Percentiles rank a stretch among this genome's conserved stretches.
phyloP scores from a whole-genome alignment of 2,329 filamentous ascomycete genomes.

The Exutisphaerella laricina region DNA sequence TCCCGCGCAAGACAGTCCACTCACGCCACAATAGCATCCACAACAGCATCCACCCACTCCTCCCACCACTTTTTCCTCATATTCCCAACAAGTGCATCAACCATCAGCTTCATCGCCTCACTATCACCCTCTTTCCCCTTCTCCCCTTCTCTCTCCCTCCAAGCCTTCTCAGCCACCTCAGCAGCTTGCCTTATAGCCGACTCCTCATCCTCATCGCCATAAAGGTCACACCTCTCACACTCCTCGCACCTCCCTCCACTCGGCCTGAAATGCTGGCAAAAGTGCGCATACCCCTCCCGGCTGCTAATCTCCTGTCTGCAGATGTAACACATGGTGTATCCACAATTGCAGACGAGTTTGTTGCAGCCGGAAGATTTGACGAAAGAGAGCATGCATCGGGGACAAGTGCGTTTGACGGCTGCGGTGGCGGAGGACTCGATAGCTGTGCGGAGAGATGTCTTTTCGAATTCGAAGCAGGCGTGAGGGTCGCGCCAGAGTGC shows the following conservation, averaged over 20 bases:
- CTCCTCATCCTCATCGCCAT: slow-evolving; percentile 46
- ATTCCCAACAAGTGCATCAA: slow-evolving; percentile 18
- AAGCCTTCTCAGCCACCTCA: slow-evolving; percentile 41
- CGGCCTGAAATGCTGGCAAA: slow-evolving; percentile 90
- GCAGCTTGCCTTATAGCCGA: slow-evolving; percentile 38
- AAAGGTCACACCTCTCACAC: slow-evolving; percentile 58
- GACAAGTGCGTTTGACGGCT: slow-evolving; percentile 91
- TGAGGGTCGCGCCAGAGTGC: slow-evolving; percentile 86
- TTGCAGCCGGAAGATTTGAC: slow-evolving; percentile 94
- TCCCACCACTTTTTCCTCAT: slow-evolving; percentile 19
- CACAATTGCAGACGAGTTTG: slow-evolving; percentile 91
- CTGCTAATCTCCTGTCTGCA: slow-evolving; percentile 60
- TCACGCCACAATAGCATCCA: slow-evolving; percentile 19
- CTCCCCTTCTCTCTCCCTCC: slow-evolving; percentile 39
- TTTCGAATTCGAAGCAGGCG: slow-evolving; percentile 78
- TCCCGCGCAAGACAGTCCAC: too few relatives aligned
- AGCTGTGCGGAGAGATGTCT: slow-evolving; percentile 75
- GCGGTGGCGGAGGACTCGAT: slow-evolving; percentile 91
- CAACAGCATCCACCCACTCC: slow-evolving; percentile 16
- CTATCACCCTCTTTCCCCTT: slow-evolving; percentile 4
- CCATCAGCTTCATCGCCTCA: slow-evolving; percentile 31
- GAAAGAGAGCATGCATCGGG: slow-evolving; percentile 82
- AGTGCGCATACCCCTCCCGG: slow-evolving; percentile 79
- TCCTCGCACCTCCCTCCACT: slow-evolving; percentile 70
- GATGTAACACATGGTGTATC: slow-evolving; percentile 97